Evolutionary conservation across 176 grass and related monocot species (phyloP).

Genomic region (Triticum monococcum): DNA sequence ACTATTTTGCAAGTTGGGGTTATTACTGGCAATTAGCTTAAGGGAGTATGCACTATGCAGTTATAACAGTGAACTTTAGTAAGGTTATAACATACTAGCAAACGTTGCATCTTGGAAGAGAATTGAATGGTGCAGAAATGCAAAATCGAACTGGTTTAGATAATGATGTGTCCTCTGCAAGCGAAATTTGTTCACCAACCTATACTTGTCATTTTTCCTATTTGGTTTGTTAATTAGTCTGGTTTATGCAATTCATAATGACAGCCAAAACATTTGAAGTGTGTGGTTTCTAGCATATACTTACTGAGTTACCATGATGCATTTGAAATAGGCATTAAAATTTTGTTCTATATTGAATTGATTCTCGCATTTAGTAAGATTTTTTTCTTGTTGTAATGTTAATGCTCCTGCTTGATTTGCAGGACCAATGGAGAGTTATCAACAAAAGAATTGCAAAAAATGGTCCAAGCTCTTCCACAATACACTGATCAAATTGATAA

Average conservation of each 20-base stretch:
- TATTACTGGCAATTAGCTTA: not conserved
- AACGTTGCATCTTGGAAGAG: not conserved
- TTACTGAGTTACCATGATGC: not conserved
- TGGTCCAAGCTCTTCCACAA: slow-evolving; percentile 92
- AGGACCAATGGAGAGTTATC: slow-evolving; percentile 77
- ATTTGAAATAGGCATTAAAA: not conserved
- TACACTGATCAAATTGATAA: slow-evolving; percentile 99
- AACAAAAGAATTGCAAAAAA: slow-evolving; percentile 89
- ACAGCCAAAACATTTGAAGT: slow-evolving; percentile 4
- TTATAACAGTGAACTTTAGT: not conserved
- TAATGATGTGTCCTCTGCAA: not conserved
- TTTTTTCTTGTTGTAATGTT: not conserved
- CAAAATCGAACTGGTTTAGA: slow-evolving; percentile 5
- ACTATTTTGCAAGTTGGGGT: not conserved
- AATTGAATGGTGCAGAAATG: not conserved
- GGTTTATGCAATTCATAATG: slow-evolving; percentile 1
- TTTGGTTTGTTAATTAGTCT: not conserved
- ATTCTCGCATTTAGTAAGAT: not conserved
- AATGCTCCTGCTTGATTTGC: slow-evolving; percentile 13
- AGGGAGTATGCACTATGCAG: not conserved
- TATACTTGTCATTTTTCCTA: not conserved
- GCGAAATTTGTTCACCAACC: not conserved
- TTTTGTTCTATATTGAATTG: slow-evolving; percentile 2
- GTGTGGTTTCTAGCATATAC: not conserved
- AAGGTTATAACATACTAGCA: not conserved